phyloP scores from a whole-genome alignment of 208 protist species.

The Crithidia fasciculata region DNA sequence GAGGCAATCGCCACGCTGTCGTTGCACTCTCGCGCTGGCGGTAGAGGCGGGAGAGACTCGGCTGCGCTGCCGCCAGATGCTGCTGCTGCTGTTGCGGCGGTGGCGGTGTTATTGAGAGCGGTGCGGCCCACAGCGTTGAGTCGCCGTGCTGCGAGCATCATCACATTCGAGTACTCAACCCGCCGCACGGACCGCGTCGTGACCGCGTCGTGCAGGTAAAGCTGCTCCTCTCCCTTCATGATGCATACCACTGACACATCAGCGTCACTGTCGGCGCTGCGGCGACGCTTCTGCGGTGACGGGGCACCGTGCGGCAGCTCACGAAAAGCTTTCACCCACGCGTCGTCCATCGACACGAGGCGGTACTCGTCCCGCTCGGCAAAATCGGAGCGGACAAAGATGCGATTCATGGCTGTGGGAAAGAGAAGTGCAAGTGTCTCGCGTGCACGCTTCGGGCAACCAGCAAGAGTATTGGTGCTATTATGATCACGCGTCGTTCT shows the following conservation, averaged over 20 bases:
- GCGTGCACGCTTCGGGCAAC: no score
- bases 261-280: not conserved
- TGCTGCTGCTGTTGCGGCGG: no score
- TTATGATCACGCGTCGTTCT: no score
- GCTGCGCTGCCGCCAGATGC: not conserved
- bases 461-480: no score
- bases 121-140: conserved; percentile 13
- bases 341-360: conserved; percentile 50
- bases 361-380: conserved; percentile 40
- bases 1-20: conserved; percentile 43
- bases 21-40: not conserved
- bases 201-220: conserved; percentile 42
- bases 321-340: conserved; percentile 21
- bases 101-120: not conserved
- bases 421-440: not conserved
- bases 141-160: conserved; percentile 52
- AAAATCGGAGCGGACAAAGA: conserved; percentile 54
- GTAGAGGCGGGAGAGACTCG: not conserved
- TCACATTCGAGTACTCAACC: conserved; percentile 84
- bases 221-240: conserved; percentile 50
- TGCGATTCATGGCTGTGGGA: conserved; percentile 37
- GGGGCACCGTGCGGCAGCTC: not conserved
- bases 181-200: conserved; percentile 53
- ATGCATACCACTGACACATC: conserved; percentile 32
- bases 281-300: not conserved